These are phyloP conservation scores for Fusarium annulatum DNA, from an alignment of 2,329 filamentous ascomycete species.

Conservation along the genomic window DNA sequence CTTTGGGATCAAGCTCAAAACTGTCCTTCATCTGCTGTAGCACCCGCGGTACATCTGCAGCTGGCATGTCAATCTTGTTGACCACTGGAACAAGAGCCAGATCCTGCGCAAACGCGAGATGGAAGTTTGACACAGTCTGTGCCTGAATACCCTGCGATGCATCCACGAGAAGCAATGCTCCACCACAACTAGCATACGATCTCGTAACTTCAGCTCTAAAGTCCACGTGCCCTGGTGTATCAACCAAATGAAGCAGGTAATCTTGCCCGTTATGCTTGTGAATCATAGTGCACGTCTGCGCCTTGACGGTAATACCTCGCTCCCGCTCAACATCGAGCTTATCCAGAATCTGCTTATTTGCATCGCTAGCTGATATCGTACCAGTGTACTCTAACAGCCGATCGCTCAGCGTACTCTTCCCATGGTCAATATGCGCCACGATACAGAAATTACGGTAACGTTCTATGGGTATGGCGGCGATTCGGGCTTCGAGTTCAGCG, in stretches of 20 bases:
- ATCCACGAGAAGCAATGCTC: conserved; percentile 91
- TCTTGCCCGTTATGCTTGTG: conserved; percentile 88
- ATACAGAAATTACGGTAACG: conserved; percentile 97
- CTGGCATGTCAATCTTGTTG: conserved; percentile 95
- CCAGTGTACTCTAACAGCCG: conserved; percentile 93
- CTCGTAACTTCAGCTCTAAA: conserved; percentile 96
- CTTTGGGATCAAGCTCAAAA: conserved; percentile 86
- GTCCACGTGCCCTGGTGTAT: conserved; percentile 97
- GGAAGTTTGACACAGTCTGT: conserved; percentile 98
- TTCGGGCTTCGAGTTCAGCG: conserved; percentile 59
- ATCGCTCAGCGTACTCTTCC: conserved; percentile 95
- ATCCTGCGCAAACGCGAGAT: conserved; percentile 93
- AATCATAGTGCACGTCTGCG: conserved; percentile 98
- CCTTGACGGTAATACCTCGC: conserved; percentile 97
- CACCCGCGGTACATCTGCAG: conserved; percentile 87
- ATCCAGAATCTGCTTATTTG: conserved; percentile 95
- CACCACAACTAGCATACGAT: conserved; percentile 95
- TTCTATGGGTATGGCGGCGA: conserved; percentile 80
- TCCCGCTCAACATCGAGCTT: conserved; percentile 97
- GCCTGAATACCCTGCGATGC: conserved; percentile 97
- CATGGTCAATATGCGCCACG: conserved; percentile 98
- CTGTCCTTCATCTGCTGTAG: conserved; percentile 86
- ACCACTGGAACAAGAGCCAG: conserved; percentile 89
- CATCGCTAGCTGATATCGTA: conserved; percentile 82
- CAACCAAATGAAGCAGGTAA: conserved; percentile 93